These are phyloP conservation scores for Aspergillus neoniger DNA, from an alignment of 2,329 filamentous ascomycete species.

Conservation along the genomic window DNA sequence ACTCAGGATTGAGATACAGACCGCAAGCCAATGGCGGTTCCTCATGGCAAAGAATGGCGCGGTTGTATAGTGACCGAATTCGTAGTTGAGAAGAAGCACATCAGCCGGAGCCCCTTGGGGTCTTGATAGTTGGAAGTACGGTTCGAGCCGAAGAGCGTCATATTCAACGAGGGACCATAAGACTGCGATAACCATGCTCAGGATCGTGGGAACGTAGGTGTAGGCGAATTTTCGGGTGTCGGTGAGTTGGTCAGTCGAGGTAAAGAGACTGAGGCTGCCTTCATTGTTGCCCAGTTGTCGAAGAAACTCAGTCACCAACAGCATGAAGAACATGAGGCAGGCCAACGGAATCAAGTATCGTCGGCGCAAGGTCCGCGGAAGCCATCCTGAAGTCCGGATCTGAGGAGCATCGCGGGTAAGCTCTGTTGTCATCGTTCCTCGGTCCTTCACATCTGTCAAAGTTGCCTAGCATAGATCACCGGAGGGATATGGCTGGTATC, in stretches of 20 bases:
- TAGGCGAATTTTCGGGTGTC: constrained; percentile 1
- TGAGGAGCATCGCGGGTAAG: not conserved
- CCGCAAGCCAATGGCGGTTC: constrained; percentile 11
- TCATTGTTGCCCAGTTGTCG: constrained; percentile 5
- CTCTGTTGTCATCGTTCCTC: not conserved
- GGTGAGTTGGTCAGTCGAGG: constrained; percentile 5
- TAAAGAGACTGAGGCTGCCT: constrained; percentile 8
- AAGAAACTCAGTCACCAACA: constrained; percentile 3
- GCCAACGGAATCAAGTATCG: constrained; percentile 8
- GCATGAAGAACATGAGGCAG: constrained; percentile 5
- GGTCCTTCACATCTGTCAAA: not conserved
- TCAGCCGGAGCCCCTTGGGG: constrained; percentile 9
- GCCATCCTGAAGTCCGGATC: constrained; percentile 9
- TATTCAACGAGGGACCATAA: constrained; percentile 13
- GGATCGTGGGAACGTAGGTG: constrained; percentile 8
- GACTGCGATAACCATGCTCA: constrained; percentile 8
- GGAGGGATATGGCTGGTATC: not conserved
- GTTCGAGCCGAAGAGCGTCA: constrained; percentile 12
- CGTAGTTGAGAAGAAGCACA: constrained; percentile 12
- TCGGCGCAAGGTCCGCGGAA: constrained; percentile 8
- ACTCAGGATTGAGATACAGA: constrained; percentile 10
- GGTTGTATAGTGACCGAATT: constrained; percentile 12
- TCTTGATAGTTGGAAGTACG: constrained; percentile 10
- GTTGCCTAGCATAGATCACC: not conserved
- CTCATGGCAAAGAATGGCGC: constrained; percentile 6